Evolutionary conservation across 257 asterid genomes (phyloP), one percentile per base, ranked within the genome.

Genomic region (Asclepias syriaca): DNA sequence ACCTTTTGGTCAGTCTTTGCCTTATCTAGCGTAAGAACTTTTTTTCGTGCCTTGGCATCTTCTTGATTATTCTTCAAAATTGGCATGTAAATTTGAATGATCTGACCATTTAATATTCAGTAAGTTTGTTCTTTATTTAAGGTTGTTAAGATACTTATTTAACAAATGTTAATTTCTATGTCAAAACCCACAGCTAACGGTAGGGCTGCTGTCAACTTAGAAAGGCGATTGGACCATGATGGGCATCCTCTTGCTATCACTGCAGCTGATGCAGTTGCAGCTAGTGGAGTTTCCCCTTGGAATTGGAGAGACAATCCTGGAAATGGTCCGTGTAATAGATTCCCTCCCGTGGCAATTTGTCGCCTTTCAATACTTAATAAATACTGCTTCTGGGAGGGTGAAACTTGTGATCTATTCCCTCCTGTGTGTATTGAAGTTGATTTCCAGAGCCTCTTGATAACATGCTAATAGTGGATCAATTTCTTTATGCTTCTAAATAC

Each of bases 241-340:
- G 97, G 91, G 43, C 96, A 83, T 75, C 96, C 93, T 79, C 96
- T 90, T 73, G 97, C 97, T 46, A 88, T 90, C 14, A 83, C 96
- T 43, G 88, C 97, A 51, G 88, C 93, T 45, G 97, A 88, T 65
- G 89, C 91, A 63, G 93, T 88, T 78, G 90, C 84, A 69, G 93
- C 86, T 34, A 78, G 86, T 68, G 93, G 91, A 59, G 88, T 75
- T 72, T 90, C 97, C 74, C 97, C 97, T 6, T 90, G 97, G 97
- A 88, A 83, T 72, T 90, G 97, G 97, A 84, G 93, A 78, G 97
- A 80, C 74, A 87, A 95, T 54, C 91, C 96, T 40, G 90, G 91
- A 80, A 88, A 77, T 75, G 97, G 97, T 90, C 61, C 71, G 88
- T 27, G 5, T 51, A 8, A 29, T 43, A 74, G 53, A 70, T 75